These are phyloP conservation scores for Penicillium brevicompactum DNA, from an alignment of 2,329 filamentous ascomycete species.

Conservation along the genomic window DNA sequence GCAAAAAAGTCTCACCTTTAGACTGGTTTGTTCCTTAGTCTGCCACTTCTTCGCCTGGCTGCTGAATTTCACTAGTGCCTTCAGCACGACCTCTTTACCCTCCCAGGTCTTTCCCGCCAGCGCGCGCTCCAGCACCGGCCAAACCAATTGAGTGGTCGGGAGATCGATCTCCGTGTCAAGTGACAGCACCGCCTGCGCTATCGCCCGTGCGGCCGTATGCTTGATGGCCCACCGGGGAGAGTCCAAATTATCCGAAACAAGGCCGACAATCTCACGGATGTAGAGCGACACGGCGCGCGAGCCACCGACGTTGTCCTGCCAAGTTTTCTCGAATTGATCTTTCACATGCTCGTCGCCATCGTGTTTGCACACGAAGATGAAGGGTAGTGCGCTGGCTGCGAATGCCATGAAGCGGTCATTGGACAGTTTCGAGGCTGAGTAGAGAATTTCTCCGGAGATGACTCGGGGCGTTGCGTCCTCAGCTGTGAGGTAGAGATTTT, in stretches of 20 bases:
- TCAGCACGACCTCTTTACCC: slow-evolving; percentile 83
- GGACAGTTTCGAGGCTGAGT: slow-evolving; percentile 81
- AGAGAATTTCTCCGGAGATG: slow-evolving; percentile 79
- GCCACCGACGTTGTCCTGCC: slow-evolving; percentile 88
- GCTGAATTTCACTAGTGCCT: slow-evolving; percentile 77
- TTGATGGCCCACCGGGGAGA: slow-evolving; percentile 88
- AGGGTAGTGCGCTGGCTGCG: slow-evolving; percentile 75
- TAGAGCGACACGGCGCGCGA: slow-evolving; percentile 80
- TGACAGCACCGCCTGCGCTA: slow-evolving; percentile 71
- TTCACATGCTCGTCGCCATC: slow-evolving; percentile 79
- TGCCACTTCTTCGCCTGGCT: slow-evolving; percentile 61
- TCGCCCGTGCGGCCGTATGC: slow-evolving; percentile 79
- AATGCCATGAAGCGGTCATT: slow-evolving; percentile 84
- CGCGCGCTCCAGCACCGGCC: slow-evolving; percentile 81
- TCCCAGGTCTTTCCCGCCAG: slow-evolving; percentile 88
- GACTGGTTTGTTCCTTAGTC: slow-evolving; percentile 60
- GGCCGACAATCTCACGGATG: slow-evolving; percentile 73
- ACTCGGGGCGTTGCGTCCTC: slow-evolving; percentile 76
- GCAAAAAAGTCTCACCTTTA: slow-evolving; percentile 63
- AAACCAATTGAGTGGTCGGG: slow-evolving; percentile 65
- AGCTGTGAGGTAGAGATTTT: slow-evolving; percentile 75
- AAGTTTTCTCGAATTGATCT: slow-evolving; percentile 80
- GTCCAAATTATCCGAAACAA: slow-evolving; percentile 70
- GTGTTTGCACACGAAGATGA: slow-evolving; percentile 84
- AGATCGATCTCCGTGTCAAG: slow-evolving; percentile 61